These are phyloP conservation scores for Rosa lucieae DNA, from an alignment of 306 rosid genomes.

Conservation along the genomic window DNA sequence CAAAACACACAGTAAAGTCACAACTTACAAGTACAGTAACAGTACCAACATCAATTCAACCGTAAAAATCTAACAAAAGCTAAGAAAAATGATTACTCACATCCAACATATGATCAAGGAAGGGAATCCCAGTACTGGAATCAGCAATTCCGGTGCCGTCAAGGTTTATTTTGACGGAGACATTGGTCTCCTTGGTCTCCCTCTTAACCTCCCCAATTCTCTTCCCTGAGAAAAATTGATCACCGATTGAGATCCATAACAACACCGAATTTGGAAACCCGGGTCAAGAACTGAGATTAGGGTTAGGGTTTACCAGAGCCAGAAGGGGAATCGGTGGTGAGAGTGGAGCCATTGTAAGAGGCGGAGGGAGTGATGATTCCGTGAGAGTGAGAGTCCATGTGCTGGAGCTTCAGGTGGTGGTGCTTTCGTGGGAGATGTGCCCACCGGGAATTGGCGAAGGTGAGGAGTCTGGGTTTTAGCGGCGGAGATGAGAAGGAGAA, in stretches of 20 bases:
- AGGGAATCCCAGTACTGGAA: conserved; percentile 78
- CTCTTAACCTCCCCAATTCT: conserved; percentile 88
- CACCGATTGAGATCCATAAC: not conserved
- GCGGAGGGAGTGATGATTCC: conserved; percentile 34
- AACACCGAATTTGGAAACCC: not conserved
- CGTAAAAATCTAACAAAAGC: not conserved
- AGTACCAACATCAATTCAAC: not conserved
- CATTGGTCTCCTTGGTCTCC: conserved; percentile 84
- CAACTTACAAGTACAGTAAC: not conserved
- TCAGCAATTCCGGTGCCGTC: conserved; percentile 89
- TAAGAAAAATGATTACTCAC: conserved; percentile 42
- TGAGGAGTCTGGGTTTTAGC: conserved; percentile 44
- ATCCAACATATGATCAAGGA: conserved; percentile 97
- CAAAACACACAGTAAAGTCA: not conserved
- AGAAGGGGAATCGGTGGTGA: conserved; percentile 32
- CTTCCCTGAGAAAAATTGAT: conserved; percentile 41
- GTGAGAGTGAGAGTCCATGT: conserved; percentile 23
- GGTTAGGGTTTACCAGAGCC: conserved; percentile 45
- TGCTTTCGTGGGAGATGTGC: not conserved
- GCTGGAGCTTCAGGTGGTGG: conserved; percentile 19
- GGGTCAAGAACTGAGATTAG: not conserved
- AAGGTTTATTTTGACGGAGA: conserved; percentile 74
- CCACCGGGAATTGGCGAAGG: conserved; percentile 30
- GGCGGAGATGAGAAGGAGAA: conserved; percentile 31
- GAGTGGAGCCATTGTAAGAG: conserved; percentile 46